phyloP scores from a whole-genome alignment of 768 basidiomycete genomes.

The Podaxis sp. region DNA sequence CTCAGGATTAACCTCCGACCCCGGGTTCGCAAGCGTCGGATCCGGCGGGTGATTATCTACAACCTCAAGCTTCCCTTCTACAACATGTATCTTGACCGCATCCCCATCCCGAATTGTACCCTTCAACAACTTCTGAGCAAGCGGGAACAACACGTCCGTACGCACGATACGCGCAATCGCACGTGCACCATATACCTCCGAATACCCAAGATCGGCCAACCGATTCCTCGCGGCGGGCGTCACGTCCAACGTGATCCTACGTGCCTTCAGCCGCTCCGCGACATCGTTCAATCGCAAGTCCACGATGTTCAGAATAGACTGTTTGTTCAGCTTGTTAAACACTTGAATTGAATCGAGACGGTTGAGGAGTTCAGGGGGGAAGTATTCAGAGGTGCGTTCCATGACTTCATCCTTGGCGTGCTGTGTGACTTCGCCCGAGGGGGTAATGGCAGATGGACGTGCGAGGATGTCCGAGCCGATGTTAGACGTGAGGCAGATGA shows the following conservation, averaged over 20 bases:
- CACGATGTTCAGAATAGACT: slow-evolving; percentile 78
- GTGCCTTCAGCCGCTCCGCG: slow-evolving; percentile 56
- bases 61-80: slow-evolving; percentile 46
- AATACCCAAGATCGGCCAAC: slow-evolving; percentile 79
- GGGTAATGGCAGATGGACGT: slow-evolving; percentile 58
- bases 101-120: slow-evolving; percentile 84
- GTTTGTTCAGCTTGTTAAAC: slow-evolving; percentile 84
- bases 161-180: slow-evolving; percentile 87
- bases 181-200: slow-evolving; percentile 82
- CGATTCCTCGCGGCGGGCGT: slow-evolving; percentile 59
- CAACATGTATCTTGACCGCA: slow-evolving; percentile 54
- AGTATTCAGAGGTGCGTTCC: slow-evolving; percentile 72
- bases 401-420: slow-evolving; percentile 69
- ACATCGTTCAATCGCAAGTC: slow-evolving; percentile 75
- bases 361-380: slow-evolving; percentile 90
- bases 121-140: slow-evolving; percentile 76
- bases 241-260: slow-evolving; percentile 73
- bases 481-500: slow-evolving; percentile 89
- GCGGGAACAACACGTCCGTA: slow-evolving; percentile 76
- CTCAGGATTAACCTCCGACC: slow-evolving; percentile 21
- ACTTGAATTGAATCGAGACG: slow-evolving; percentile 85
- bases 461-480: slow-evolving; percentile 82
- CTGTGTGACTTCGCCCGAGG: slow-evolving; percentile 46
- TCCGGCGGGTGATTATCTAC: slow-evolving; percentile 64
- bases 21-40: slow-evolving; percentile 23